These are phyloP conservation scores for Hirsutella minnesotensis DNA, from an alignment of 2,329 filamentous ascomycete genomes.

Conservation along the genomic window DNA sequence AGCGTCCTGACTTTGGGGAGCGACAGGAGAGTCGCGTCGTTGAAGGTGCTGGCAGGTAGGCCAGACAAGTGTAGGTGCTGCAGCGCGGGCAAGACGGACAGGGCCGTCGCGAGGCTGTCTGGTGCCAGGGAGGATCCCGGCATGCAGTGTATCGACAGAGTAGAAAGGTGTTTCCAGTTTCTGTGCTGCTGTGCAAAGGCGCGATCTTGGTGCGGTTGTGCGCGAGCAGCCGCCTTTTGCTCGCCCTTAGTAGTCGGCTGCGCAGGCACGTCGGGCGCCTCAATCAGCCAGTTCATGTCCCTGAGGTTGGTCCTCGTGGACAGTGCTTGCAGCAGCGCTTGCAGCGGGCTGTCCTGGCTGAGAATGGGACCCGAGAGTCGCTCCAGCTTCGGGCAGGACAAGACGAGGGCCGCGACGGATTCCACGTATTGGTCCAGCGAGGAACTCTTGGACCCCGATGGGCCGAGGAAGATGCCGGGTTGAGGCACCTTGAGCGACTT, in stretches of 20 bases:
- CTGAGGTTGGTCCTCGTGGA: constrained; percentile 42
- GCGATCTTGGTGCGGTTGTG: constrained; percentile 21
- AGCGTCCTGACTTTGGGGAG: constrained; percentile 44
- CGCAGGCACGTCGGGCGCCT: constrained; percentile 17
- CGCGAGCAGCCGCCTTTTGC: constrained; percentile 2
- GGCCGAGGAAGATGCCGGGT: constrained; percentile 29
- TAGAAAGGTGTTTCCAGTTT: constrained; percentile 43
- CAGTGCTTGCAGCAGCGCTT: constrained; percentile 45
- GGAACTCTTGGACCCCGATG: constrained; percentile 12
- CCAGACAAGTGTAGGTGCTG: constrained; percentile 48
- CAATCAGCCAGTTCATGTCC: constrained; percentile 48
- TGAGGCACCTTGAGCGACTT: constrained; percentile 40
- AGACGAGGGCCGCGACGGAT: constrained; percentile 46
- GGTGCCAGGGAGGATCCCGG: constrained; percentile 43
- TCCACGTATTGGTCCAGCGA: constrained; percentile 40
- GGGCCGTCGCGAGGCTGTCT: constrained; percentile 34
- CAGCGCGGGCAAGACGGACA: constrained; percentile 40
- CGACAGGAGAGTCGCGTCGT: constrained; percentile 40
- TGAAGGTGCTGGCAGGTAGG: constrained; percentile 43
- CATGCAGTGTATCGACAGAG: constrained; percentile 46
- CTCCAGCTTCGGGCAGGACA: constrained; percentile 55
- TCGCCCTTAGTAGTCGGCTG: constrained; percentile 12
- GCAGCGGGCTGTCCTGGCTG: constrained; percentile 43
- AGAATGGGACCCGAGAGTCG: constrained; percentile 41
- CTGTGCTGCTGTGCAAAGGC: constrained; percentile 39